Conservation (phyloP, 2,329 filamentous ascomycete species). For the Byssothecium circinans region DNA sequence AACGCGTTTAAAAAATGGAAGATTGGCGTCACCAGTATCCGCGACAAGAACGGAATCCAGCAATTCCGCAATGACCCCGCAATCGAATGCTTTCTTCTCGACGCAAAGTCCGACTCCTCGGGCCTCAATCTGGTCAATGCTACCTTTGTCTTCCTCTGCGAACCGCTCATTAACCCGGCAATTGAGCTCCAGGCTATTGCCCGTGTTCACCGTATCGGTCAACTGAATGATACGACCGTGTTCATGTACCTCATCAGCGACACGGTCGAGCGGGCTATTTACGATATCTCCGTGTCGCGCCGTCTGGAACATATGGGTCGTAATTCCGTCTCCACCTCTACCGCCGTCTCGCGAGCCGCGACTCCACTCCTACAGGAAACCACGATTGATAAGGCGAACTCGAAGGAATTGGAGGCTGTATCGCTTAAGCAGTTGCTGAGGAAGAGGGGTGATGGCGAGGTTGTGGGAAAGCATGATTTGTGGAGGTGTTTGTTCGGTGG, state of each 20-base stretch:
- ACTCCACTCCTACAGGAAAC: constrained; percentile 55
- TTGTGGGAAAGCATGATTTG: constrained; percentile 73
- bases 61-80: constrained; percentile 74
- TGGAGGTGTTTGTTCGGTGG: constrained; percentile 66
- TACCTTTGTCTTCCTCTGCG: constrained; percentile 91
- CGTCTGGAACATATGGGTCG: constrained; percentile 75
- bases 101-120: constrained; percentile 84
- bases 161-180: constrained; percentile 89
- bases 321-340: constrained; percentile 1
- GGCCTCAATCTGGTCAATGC: constrained; percentile 92
- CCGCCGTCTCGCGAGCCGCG: not conserved
- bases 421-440: constrained; percentile 70
- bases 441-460: constrained; percentile 70
- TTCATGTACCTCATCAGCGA: constrained; percentile 93
- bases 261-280: constrained; percentile 90
- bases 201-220: constrained; percentile 91
- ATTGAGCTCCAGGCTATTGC: constrained; percentile 94
- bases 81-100: constrained; percentile 82
- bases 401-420: constrained; percentile 62
- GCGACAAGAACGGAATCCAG: constrained; percentile 67
- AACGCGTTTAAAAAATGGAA: constrained; percentile 70
- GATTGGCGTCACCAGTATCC: constrained; percentile 74
- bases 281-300: constrained; percentile 78
- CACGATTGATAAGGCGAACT: constrained; percentile 79
- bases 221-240: constrained; percentile 83